phyloP scores from a whole-genome alignment of 208 protist genomes.

The Trypanosoma lewisi region DNA sequence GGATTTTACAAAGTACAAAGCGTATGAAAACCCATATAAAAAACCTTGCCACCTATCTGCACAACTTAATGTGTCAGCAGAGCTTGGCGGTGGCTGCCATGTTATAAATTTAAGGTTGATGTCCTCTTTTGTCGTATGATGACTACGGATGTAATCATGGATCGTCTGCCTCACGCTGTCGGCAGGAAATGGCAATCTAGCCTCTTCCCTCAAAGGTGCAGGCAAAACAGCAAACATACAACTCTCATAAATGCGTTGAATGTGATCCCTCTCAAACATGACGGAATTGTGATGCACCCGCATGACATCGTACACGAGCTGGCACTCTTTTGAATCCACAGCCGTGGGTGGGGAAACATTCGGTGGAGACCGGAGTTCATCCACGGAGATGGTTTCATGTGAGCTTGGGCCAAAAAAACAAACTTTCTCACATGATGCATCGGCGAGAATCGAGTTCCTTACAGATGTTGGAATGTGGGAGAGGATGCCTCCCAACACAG shows the following conservation, averaged over 20 bases:
- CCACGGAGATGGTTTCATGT: conserved; percentile 10
- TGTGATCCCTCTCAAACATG: conserved; percentile 54
- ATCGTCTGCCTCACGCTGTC: conserved; percentile 4
- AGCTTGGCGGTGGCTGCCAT: conserved; percentile 47
- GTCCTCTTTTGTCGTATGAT: conserved; percentile 12
- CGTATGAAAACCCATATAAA: conserved; percentile 23
- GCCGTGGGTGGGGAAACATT: not conserved
- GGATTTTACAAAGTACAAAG: conserved; percentile 58
- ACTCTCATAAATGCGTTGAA: conserved; percentile 48
- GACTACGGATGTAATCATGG: conserved; percentile 28
- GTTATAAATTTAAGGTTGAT: conserved; percentile 78
- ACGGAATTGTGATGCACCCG: conserved; percentile 35
- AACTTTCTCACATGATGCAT: conserved; percentile 11
- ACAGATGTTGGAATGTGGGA: conserved; percentile 8
- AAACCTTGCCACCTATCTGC: not conserved
- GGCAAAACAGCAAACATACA: conserved; percentile 9
- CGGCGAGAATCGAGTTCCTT: conserved; percentile 17
- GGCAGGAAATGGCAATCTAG: conserved; percentile 14
- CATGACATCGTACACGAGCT: conserved; percentile 79
- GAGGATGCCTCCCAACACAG: not conserved
- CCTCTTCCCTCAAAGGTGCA: conserved; percentile 10
- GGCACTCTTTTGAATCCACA: not conserved
- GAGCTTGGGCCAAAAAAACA: conserved; percentile 2
- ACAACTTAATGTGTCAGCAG: not conserved
- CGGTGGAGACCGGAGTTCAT: not conserved